Conservation (phyloP, 2,329 filamentous ascomycete species). For the Pestalotiopsis sp. region DNA sequence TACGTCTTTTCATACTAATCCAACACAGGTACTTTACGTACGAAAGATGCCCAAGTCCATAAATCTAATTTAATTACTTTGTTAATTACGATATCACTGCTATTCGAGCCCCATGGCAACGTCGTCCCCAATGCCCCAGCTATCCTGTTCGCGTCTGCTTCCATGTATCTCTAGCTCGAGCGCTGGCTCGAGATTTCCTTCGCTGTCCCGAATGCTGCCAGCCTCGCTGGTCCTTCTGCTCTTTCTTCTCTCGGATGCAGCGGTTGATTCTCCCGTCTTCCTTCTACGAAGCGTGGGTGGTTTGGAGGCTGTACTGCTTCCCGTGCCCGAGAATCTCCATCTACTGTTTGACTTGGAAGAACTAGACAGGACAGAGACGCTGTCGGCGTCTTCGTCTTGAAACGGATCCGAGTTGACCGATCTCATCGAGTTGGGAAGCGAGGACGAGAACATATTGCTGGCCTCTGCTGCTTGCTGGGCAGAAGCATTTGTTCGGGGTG, state of each 20-base stretch:
- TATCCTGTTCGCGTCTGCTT: slow-evolving; percentile 53
- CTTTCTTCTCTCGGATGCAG: slow-evolving; percentile 23
- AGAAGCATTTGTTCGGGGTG: slow-evolving; percentile 20
- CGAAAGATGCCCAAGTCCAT: neutral
- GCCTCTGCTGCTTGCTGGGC: slow-evolving; percentile 20
- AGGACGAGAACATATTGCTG: slow-evolving; percentile 14
- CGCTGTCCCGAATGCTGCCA: slow-evolving; percentile 33
- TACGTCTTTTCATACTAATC: too few relatives aligned
- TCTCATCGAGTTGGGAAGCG: slow-evolving; percentile 11
- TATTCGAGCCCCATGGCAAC: slow-evolving; percentile 80
- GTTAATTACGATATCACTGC: slow-evolving; percentile 10
- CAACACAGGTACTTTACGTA: neutral
- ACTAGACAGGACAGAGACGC: slow-evolving; percentile 28
- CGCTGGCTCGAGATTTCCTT: slow-evolving; percentile 30
- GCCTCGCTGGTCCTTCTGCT: slow-evolving; percentile 42
- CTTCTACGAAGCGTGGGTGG: slow-evolving; percentile 19
- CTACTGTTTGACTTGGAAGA: slow-evolving; percentile 28
- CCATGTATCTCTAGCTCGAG: slow-evolving; percentile 55
- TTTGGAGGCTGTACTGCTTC: slow-evolving; percentile 17
- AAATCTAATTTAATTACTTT: neutral
- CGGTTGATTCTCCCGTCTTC: slow-evolving; percentile 26
- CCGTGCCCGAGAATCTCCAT: slow-evolving; percentile 20
- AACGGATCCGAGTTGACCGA: slow-evolving; percentile 11
- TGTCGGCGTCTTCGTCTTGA: slow-evolving; percentile 29
- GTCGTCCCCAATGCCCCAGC: slow-evolving; percentile 83